Base-by-base conservation (phyloP, 2,329 filamentous ascomycete species). In the Cladosporium colombiae region DNA sequence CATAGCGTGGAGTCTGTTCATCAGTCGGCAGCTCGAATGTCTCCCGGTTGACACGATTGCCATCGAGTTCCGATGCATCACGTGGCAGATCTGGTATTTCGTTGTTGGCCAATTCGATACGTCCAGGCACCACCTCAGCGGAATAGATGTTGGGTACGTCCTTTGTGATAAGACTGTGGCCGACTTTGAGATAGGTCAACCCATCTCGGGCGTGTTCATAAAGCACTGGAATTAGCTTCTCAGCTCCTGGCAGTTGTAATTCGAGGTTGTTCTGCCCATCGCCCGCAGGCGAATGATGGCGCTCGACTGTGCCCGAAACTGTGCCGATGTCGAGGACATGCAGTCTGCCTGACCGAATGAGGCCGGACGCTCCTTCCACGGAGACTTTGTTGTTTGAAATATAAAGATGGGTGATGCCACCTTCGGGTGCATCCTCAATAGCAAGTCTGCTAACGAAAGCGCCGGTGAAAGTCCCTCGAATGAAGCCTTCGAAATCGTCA, bases 321-420 rank as follows among this genome's bases (percentile, higher is more conserved):
- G 79, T 82, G 0, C 86, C 86, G 35, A 80, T 78, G 74, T 89
- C 86, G 2, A 88, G 77, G 2, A 85, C 82, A 69, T 86, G 81
- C 10, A 89, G 75, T 35, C 81, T 78, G 62, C 76, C 78, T 8
- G 84, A 84, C 58, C 81, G 76, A 13, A 88, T 70, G 5, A 88
- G 76, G 18, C 81, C 82, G 3, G 82, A 83, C 6, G 85, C 75
- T 0, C 85, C 85, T 72, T 87, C 84, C 0, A 85, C 81, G 1
- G 84, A 86, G 5, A 88, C 73, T 3, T 77, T 70, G 65, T 88
- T 89, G 8, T 81, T 81, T 3, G 85, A 80, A 16, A 88, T 80
- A 70, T 86, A 87, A 2, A 89, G 76, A 75, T 89, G 86, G 0
- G 86, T 88, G 44, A 88, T 81, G 2, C 86, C 86, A 11, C 79